Evolutionary conservation across 139 green algal species (phyloP), one percentile per base, ranked within the genome.

Genomic region (Nannochloris sp.): DNA sequence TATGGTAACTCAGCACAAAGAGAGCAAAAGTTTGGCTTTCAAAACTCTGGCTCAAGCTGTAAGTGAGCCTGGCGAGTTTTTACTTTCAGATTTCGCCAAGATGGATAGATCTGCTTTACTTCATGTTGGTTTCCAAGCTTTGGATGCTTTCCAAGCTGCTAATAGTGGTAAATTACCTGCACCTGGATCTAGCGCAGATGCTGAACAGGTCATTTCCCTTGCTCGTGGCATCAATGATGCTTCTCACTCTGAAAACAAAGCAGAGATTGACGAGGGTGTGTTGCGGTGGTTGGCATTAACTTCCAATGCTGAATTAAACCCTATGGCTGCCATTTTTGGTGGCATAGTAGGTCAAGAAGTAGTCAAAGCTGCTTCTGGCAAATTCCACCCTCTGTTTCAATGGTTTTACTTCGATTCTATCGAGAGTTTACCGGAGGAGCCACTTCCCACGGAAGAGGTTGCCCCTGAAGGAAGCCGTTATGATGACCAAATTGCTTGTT

Each of bases 61-160:
- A 35, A 47, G 71, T 2, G 71, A 87, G 0, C 92, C 94, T 9
- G 94, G 94, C 0, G 92, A 99, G 54, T 97, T 99, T 62, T 80
- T 99, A 33, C 68, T 97, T n/a, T 83, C 67, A 14, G 94, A 99
- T 67, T 99, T 98, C 60, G 69, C 87, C 64, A 99, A 99, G 83
- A 73, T 99, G 45, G 94, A 99, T 48, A 83, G 90, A 31, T 74
- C 90, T 0, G 68, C 83, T 4, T 68, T 92, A 56, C 87, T 99
- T 58, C 93, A 99, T 70, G 33, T 97, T 2, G 91, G 74, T 15
- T 98, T 98, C 70, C 84, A 91, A 68, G 92, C 92, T 0, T 76
- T 99, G 36, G 92, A 97, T 65, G 63, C 65, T 2, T 98, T 95
- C 67, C 42, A 69, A 69, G 67, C 60, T 2, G 6, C 8, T 8